phyloP scores from a whole-genome alignment of 108 stramenopile species.

The Skeletonema potamos region DNA sequence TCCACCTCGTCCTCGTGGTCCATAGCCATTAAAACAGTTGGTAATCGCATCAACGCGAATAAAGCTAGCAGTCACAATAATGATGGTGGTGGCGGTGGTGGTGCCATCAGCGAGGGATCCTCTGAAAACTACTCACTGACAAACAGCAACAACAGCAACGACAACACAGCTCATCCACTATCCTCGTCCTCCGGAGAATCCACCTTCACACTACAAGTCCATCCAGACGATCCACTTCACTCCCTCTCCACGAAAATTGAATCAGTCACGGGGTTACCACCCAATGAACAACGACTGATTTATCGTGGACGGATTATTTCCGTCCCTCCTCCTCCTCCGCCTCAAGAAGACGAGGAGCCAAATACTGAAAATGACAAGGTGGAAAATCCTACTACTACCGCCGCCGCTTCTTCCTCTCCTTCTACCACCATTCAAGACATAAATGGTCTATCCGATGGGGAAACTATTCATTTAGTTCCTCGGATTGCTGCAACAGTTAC shows the following conservation, averaged over 20 bases:
- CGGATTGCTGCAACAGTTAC: slow-evolving; percentile 23
- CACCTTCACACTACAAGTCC: slow-evolving; percentile 54
- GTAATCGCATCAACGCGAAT: neutral
- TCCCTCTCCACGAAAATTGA: slow-evolving; percentile 59
- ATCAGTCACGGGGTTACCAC: slow-evolving; percentile 67
- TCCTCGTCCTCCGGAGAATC: neutral
- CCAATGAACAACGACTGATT: slow-evolving; percentile 74
- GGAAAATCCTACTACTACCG: neutral
- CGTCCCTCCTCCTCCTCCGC: neutral
- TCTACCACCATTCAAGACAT: slow-evolving; percentile 58
- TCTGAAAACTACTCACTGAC: neutral
- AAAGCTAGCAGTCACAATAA: slow-evolving; percentile 2
- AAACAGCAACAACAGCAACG: neutral
- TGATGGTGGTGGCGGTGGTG: neutral
- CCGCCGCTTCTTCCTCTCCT: neutral
- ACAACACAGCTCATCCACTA: neutral
- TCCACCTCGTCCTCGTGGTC: slow-evolving; percentile 2
- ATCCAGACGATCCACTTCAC: slow-evolving; percentile 63
- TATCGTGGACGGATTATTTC: slow-evolving; percentile 79
- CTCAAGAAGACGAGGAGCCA: neutral
- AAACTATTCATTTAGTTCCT: slow-evolving; percentile 87
- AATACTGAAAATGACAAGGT: too few species aligned
- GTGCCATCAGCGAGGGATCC: too few species aligned
- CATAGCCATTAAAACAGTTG: slow-evolving; percentile 28
- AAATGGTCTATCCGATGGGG: slow-evolving; percentile 73